Evolutionary conservation across 352 stramenopile species (phyloP), one percentile per base, ranked within the genome.

Genomic region (Globisporangium nodosum): DNA sequence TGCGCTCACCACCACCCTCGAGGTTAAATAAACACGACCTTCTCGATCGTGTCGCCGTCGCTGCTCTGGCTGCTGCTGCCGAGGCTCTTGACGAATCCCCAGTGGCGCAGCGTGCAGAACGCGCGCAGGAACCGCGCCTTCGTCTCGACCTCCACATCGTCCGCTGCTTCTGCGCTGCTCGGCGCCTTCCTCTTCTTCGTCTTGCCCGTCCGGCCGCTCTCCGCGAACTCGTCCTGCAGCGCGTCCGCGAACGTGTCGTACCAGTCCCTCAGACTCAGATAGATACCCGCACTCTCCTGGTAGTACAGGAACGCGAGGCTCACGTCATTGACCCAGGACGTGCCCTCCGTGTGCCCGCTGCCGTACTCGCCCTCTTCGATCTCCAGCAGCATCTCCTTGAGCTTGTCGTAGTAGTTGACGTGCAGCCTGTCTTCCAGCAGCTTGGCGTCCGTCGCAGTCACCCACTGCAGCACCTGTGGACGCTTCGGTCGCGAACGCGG

Each of bases 11-110:
- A n/a, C 1, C 42, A 48, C 12, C 7, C 11, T 7, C 4, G 7
- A 37, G 9, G 46, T 53, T 74, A 93, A 52, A 93, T 78, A 54
- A 93, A 93, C 31, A 93, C 78, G 13, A 88, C 60, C 63, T 93
- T 93, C 59, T 91, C 76, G n/a, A 92, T 65, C 21, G 74, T 56
- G 53, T 89, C 73, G 35, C 88, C 70, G 45, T 82, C 71, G 15
- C 54, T 47, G 45, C 81, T 66, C 43, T 88, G 66, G 55, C 75
- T 69, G 21, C 54, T 40, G 33, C 54, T 40, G 33, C 81, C 71
- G 21, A 72, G 64, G 54, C 65, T 79, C 53, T 74, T 76, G 47
- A 85, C 59, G 52, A 85, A 92, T 2, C 84, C 81, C 74, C 83
- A 90, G 56, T 90, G 75, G 30, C 83, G 71, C 56, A 94, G 49